Base-by-base conservation (phyloP, 192 early-diverging fungal genomes). In the Phycomyces nitens region DNA sequence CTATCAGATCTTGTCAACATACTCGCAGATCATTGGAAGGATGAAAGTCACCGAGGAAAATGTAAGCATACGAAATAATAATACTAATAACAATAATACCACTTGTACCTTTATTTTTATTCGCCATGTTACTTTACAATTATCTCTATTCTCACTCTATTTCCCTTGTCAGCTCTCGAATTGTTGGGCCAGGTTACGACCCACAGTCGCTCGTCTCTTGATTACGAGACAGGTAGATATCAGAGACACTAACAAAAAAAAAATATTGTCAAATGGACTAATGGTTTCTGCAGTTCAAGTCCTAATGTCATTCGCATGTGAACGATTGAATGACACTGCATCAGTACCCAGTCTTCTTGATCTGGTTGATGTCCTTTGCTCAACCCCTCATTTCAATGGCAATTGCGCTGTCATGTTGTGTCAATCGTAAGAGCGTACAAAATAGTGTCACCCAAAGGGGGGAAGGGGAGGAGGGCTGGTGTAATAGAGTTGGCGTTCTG, bases 181-280 rank as follows among this genome's bases (percentile, higher is more conserved):
- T 22, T 67, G 15, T 53, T 67, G 18, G 39, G 56, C 38, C 56
- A 67, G 29, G 22, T 53, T 24, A 40, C 59, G 4, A 41, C 38
- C 9, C 65, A 56, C 21, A 57, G 57, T 60, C 56, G 38, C 12
- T 41, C 65, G 7, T 29, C 47, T 47, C 24, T 67, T 11, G 43
- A 58, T 24, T 24, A 23, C 40, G 15, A 29, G 6, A 60, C 65
- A 40, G 47, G 65, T 67, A 54, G 12, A 21, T 14, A n/a, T 26
- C 42, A 60, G 21, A 34, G 23, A 16, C 4, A 11, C 2, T 51
- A 52, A 49, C 21, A n/a, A 9, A 63, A 27, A 23, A 22, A 39
- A 53, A 20, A 18, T 49, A 34, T 14, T 62, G 18, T 44, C 61
- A 23, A 10, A 39, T 23, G 8, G 12, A 20, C 40, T 16, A 24